Conservation (phyloP, 768 basidiomycete species). For the Auricularia sp. region DNA sequence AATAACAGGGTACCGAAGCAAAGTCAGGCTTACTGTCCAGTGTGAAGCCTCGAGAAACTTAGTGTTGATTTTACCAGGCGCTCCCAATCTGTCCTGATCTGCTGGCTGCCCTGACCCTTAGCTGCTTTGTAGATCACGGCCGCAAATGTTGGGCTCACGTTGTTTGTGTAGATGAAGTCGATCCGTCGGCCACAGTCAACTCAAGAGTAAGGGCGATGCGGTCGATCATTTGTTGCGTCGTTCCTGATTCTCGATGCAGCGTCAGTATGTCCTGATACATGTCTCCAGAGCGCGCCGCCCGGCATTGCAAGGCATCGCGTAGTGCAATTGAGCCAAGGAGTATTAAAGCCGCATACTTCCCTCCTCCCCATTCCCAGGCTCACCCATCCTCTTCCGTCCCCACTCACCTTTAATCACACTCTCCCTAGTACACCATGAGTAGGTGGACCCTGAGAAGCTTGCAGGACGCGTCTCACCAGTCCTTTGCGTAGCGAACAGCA, state of each 20-base stretch:
- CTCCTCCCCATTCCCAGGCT: not conserved
- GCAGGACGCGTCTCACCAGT: not conserved
- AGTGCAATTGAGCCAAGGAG: not conserved
- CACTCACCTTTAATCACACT: not conserved
- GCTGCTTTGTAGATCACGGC: not conserved
- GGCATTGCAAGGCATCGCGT: not conserved
- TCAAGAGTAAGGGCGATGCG: not conserved
- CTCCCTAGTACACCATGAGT: not conserved
- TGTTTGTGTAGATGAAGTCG: not conserved
- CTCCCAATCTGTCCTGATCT: not conserved
- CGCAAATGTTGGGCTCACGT: not conserved
- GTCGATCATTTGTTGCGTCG: not conserved
- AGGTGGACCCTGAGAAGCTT: not conserved
- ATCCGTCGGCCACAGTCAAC: not conserved
- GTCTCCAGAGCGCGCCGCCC: not conserved
- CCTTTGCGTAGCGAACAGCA: not conserved
- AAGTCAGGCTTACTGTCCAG: too few species aligned
- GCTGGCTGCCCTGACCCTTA: not conserved
- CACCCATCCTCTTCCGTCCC: not conserved
- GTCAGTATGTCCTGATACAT: not conserved
- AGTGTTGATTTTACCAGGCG: not conserved
- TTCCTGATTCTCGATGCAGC: not conserved
- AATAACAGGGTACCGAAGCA: not conserved
- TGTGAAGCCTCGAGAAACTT: too few species aligned
- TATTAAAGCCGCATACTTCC: not conserved